These are phyloP conservation scores for Fusarium sp. DNA, from an alignment of 2,329 filamentous ascomycete genomes.

Conservation along the genomic window DNA sequence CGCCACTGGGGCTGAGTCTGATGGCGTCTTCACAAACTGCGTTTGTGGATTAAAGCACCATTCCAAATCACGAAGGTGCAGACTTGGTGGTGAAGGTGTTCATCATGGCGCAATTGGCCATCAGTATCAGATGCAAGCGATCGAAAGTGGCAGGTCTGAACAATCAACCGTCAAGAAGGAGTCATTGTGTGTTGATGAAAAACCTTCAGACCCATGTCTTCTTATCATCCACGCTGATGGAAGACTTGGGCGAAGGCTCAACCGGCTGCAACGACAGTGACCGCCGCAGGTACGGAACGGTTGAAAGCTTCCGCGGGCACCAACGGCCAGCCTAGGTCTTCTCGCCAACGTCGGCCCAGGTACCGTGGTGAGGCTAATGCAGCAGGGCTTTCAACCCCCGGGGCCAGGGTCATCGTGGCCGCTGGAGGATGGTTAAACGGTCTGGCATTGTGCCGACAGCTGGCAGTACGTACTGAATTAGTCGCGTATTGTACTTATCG, in stretches of 20 bases:
- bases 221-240: constrained; percentile 3
- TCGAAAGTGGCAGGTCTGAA: constrained; percentile 38
- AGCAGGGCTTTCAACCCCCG: constrained; percentile 42
- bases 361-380: constrained; percentile 45
- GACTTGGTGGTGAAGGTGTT: constrained; percentile 6
- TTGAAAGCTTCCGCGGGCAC: constrained; percentile 44
- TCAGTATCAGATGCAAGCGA: constrained; percentile 32
- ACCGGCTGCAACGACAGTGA: constrained; percentile 36
- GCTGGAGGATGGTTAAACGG: constrained; percentile 32
- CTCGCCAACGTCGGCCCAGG: constrained; percentile 40
- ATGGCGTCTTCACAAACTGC: background rate
- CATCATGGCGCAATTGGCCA: constrained; percentile 21
- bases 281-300: constrained; percentile 38
- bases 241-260: constrained; percentile 2
- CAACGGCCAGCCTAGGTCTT: constrained; percentile 31
- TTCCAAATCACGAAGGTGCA: constrained; percentile 25
- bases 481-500: constrained; percentile 17
- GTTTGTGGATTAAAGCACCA: constrained; percentile 31
- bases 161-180: constrained; percentile 15
- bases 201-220: constrained; percentile 17
- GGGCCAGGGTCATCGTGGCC: constrained; percentile 42
- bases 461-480: constrained; percentile 25
- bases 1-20: constrained; percentile 12
- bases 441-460: constrained; percentile 24
- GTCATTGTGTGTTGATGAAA: constrained; percentile 3